Evolutionary conservation across 495 filamentous ascomycete genomes (phyloP).

Genomic region (Penicillium bialowiezense): DNA sequence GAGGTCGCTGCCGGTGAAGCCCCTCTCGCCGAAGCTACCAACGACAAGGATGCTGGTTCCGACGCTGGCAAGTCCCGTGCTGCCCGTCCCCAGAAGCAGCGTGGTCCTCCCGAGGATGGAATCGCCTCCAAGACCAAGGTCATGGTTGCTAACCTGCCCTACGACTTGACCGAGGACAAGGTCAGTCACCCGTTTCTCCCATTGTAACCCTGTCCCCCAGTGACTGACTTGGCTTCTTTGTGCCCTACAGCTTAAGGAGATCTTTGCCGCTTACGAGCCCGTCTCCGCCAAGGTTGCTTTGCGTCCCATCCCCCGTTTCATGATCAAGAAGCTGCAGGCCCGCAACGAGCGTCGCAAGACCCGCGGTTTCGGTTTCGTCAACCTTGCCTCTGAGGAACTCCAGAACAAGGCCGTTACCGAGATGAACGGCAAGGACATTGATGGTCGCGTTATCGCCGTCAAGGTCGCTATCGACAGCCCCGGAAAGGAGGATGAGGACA

Average conservation of each 20-base stretch:
- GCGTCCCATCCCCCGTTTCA: conserved; percentile 97
- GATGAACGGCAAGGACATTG: conserved; percentile 99
- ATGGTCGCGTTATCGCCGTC: conserved; percentile 97
- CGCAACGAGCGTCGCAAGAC: conserved; percentile 98
- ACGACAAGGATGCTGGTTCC: conserved; percentile 53
- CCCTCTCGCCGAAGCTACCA: conserved; percentile 59
- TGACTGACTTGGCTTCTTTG: conserved; percentile 15
- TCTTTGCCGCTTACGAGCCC: conserved; percentile 86
- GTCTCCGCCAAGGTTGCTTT: conserved; percentile 96
- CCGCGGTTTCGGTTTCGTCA: conserved; percentile 98
- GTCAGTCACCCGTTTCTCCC: conserved; percentile 43
- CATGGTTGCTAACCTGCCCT: conserved; percentile 99
- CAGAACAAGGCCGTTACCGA: conserved; percentile 95
- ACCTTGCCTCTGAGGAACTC: conserved; percentile 87
- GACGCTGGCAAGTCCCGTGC: conserved; percentile 48
- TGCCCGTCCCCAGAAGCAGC: conserved; percentile 60
- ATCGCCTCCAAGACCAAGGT: conserved; percentile 99
- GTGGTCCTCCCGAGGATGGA: conserved; percentile 94
- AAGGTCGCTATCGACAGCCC: conserved; percentile 99
- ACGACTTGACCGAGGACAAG: conserved; percentile 96
- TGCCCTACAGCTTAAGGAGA: conserved; percentile 77
- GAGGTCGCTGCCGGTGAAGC: conserved; percentile 51
- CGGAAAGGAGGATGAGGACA: conserved; percentile 93
- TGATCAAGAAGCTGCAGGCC: conserved; percentile 99
- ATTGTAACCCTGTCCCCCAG: background rate